Evolutionary conservation across 2,329 filamentous ascomycete genomes (phyloP), one percentile per base, ranked within the genome.

Genomic region (Sclerotinia nivalis): DNA sequence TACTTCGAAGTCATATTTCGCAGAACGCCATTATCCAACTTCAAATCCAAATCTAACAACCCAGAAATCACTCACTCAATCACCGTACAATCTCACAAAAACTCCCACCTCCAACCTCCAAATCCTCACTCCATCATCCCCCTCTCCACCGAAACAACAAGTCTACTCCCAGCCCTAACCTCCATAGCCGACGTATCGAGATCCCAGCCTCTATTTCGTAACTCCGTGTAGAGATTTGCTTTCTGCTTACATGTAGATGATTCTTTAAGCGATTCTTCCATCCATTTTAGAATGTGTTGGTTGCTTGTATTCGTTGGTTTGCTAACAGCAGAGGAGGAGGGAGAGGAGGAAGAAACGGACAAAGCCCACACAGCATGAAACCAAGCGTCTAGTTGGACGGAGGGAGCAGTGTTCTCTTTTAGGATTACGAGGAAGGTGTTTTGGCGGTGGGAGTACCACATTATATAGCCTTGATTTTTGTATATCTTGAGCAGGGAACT

Each of bases 101-200:
- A 13, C 43, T 10, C 12, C 2, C 18, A 15, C 47, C 20, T 49
- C 47, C 31, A 31, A 22, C 20, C 22, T 2, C n/a, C 8, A 25
- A 3, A 12, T 15, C 22, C 49, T 25, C 5, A 3, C 49, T 12
- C 28, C 25, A 15, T n/a, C 2, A 7, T 28, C 25, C 22, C 31
- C 37, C n/a, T 12, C 18, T n/a, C 52, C 15, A 13, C 20, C 25
- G 5, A 28, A 43, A 65, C 50, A 22, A n/a, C 67, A 68, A 83
- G 71, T 70, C 82, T 78, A 68, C 76, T 75, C 15, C 86, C 88
- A 60, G 85, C 82, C 70, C 81, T 83, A 25, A 90, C 93, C 81
- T 93, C 91, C 74, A 94, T 81, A 8, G 88, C 89, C 52, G 84
- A 84, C 65, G 83, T 83, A 69, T 87, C 81, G 60, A 91, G 74